Conservation (phyloP, 768 basidiomycete species). For the Tremella mesenterica region DNA sequence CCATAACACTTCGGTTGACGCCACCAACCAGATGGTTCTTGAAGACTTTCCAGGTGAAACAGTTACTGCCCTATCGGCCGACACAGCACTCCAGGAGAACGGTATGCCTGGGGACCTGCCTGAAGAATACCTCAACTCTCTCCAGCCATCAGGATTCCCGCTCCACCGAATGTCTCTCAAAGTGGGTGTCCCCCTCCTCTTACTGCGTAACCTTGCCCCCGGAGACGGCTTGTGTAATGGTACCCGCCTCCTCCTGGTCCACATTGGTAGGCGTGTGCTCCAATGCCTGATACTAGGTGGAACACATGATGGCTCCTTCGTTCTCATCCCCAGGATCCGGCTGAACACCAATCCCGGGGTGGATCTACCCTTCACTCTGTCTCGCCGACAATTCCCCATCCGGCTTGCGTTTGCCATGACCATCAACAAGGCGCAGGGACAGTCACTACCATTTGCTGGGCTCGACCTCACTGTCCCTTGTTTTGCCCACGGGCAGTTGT, state of each 20-base stretch:
- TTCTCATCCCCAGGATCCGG: neutral
- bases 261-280: conserved; percentile 44
- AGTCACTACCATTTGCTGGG: conserved; percentile 48
- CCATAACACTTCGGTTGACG: neutral
- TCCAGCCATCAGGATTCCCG: conserved; percentile 38
- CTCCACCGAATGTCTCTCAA: conserved; percentile 42
- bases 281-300: conserved; percentile 11
- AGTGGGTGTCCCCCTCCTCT: conserved; percentile 44
- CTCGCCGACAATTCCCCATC: conserved; percentile 47
- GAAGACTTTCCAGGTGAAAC: neutral
- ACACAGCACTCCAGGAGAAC: neutral
- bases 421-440: conserved; percentile 52
- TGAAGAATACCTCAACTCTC: neutral
- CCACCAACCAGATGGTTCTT: neutral
- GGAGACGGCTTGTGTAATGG: conserved; percentile 47
- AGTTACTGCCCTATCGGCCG: neutral
- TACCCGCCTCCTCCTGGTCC: conserved; percentile 35
- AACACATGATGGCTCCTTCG: neutral
- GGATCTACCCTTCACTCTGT: conserved; percentile 24
- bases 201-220: conserved; percentile 49
- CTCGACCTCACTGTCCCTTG: conserved; percentile 43
- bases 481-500: conserved; percentile 1
- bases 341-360: neutral
- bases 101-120: neutral
- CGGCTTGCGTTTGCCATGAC: conserved; percentile 50